Evolutionary conservation across 2,329 filamentous ascomycete species (phyloP).

Genomic region (Verticillium longisporum): DNA sequence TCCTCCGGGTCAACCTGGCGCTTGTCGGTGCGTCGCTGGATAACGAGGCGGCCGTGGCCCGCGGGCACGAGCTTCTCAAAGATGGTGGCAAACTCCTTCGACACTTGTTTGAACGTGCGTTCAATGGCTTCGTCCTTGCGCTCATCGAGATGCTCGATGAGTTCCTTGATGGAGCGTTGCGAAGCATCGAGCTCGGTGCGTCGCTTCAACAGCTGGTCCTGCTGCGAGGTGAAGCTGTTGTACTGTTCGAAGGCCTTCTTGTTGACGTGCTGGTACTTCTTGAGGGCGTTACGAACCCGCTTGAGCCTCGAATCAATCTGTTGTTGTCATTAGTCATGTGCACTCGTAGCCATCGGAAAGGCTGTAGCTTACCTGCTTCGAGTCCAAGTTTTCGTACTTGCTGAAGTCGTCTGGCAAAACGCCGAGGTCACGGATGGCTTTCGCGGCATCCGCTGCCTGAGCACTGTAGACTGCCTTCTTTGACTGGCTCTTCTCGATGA

Average conservation of each 20-base stretch:
- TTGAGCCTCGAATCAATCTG: conserved; percentile 65
- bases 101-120: conserved; percentile 97
- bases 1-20: conserved; percentile 51
- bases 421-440: conserved; percentile 87
- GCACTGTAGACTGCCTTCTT: conserved; percentile 75
- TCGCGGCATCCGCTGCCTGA: conserved; percentile 72
- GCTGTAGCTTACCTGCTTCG: conserved; percentile 57
- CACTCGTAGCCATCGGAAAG: not conserved
- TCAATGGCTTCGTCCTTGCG: conserved; percentile 98
- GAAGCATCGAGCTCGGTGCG: conserved; percentile 82
- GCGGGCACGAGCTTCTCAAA: conserved; percentile 94
- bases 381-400: conserved; percentile 79
- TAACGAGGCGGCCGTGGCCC: conserved; percentile 83
- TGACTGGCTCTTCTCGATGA: conserved; percentile 85
- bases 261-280: conserved; percentile 97
- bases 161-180: conserved; percentile 80
- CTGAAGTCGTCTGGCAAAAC: conserved; percentile 91
- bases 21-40: conserved; percentile 81
- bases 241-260: conserved; percentile 99
- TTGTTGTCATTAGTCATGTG: conserved; percentile 11
- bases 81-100: conserved; percentile 82
- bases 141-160: conserved; percentile 88
- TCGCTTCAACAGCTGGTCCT: conserved; percentile 78
- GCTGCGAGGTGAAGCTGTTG: conserved; percentile 90
- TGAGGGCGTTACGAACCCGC: conserved; percentile 85